Percentiles rank a stretch among this genome's conserved stretches.
phyloP scores from a whole-genome alignment of 345 rosid species.

The Orychophragmus violaceus region DNA sequence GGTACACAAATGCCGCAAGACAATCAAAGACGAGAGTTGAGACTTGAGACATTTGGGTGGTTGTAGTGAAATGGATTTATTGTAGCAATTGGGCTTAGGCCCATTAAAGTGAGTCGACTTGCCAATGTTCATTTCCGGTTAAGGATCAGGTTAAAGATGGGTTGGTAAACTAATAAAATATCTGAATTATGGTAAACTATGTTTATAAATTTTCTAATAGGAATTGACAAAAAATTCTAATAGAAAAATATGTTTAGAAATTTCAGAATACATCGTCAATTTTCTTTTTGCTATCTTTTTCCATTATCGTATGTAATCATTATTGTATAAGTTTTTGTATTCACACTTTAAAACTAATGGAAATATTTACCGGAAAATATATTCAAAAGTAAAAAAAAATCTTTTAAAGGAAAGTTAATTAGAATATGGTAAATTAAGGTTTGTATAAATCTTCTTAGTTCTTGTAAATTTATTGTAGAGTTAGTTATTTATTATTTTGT shows the following conservation, averaged over 20 bases:
- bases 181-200: background rate
- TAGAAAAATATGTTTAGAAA: too few relatives aligned
- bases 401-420: background rate
- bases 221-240: background rate
- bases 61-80: background rate
- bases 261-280: too few relatives aligned
- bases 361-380: too few relatives aligned
- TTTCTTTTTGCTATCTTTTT: too few relatives aligned
- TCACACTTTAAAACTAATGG: too few relatives aligned
- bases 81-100: background rate
- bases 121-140: background rate
- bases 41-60: background rate
- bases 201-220: background rate
- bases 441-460: too few relatives aligned
- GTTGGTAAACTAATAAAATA: background rate
- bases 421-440: background rate
- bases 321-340: too few relatives aligned
- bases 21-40: background rate
- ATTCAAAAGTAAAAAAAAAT: too few relatives aligned
- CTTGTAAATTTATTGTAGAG: background rate
- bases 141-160: background rate
- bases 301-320: too few relatives aligned
- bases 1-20: background rate
- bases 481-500: too few relatives aligned
- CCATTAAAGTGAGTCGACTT: background rate